A percentile compares a stretch with the other conserved stretches of the same genome.
phyloP scores from a whole-genome alignment of 805 yeast species.

The Scheffersomyces lignosus region DNA sequence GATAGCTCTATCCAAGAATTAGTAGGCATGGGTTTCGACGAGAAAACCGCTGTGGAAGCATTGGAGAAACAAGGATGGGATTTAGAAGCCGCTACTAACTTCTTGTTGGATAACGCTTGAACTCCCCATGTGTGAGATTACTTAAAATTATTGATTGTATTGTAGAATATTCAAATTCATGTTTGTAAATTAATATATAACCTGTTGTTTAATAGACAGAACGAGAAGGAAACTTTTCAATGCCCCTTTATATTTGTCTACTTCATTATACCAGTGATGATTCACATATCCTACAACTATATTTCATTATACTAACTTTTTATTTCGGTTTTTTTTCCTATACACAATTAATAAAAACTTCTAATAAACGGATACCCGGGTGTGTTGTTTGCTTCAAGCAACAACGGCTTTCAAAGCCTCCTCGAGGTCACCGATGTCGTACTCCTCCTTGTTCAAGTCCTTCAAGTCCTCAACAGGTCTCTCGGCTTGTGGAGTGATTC shows the following conservation, averaged over 20 bases:
- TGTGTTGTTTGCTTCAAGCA: not conserved
- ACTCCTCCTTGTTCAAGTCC: slow-evolving; percentile 39
- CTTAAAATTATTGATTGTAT: not conserved
- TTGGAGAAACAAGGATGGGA: slow-evolving; percentile 70
- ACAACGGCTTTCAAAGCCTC: slow-evolving; percentile 23
- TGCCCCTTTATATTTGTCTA: too few relatives aligned
- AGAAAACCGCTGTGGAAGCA: slow-evolving; percentile 65
- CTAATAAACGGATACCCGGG: not conserved
- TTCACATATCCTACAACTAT: too few relatives aligned
- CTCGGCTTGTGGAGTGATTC: slow-evolving; percentile 39
- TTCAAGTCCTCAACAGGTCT: slow-evolving; percentile 37
- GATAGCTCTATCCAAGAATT: slow-evolving; percentile 71
- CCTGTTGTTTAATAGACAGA: too few relatives aligned
- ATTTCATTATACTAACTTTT: too few relatives aligned
- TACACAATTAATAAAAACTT: not conserved
- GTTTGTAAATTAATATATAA: too few relatives aligned
- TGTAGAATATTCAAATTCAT: too few relatives aligned
- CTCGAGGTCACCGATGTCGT: slow-evolving; percentile 31
- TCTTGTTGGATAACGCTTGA: slow-evolving; percentile 69
- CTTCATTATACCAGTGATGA: too few relatives aligned
- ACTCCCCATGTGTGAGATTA: not conserved
- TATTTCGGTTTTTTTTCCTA: not conserved
- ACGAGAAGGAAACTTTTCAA: too few relatives aligned
- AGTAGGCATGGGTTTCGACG: slow-evolving; percentile 86
- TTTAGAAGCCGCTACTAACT: slow-evolving; percentile 85